phyloP scores from a whole-genome alignment of 2,329 filamentous ascomycete species.

The Aspergillus sp. region DNA sequence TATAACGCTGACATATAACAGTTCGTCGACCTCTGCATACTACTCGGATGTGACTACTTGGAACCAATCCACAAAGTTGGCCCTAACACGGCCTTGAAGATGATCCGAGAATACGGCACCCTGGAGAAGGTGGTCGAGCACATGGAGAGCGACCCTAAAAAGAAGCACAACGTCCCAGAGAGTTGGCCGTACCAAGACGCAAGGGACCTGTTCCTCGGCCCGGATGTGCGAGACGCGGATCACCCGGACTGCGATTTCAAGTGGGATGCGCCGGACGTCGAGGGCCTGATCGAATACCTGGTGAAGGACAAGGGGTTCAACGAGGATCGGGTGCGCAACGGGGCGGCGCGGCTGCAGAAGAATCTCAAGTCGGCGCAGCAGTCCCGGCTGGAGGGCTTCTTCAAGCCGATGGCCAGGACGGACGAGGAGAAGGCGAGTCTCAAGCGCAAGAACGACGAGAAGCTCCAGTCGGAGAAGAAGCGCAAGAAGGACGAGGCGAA shows the following conservation, averaged over 20 bases:
- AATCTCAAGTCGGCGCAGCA: conserved; percentile 87
- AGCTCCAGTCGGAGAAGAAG: conserved; percentile 87
- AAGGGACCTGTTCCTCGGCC: conserved; percentile 80
- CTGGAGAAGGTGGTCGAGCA: conserved; percentile 79
- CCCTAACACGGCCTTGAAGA: conserved; percentile 79
- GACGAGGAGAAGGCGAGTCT: conserved; percentile 72
- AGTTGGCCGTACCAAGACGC: conserved; percentile 95
- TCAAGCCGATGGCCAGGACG: conserved; percentile 84
- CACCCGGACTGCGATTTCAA: conserved; percentile 90
- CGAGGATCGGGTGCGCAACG: conserved; percentile 80
- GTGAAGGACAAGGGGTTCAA: conserved; percentile 95
- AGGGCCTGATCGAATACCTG: conserved; percentile 80
- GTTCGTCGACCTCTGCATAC: conserved; percentile 96
- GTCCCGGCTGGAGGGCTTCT: conserved; percentile 87
- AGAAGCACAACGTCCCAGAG: conserved; percentile 80
- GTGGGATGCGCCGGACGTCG: conserved; percentile 88
- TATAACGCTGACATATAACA: conserved; percentile 29
- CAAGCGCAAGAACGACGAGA: conserved; percentile 91
- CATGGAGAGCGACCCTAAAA: conserved; percentile 65
- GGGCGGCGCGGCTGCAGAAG: conserved; percentile 71
- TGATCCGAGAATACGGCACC: conserved; percentile 84
- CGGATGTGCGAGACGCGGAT: conserved; percentile 76
- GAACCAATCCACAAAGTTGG: conserved; percentile 94
- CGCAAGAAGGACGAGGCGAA: conserved; percentile 90
- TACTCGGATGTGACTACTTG: conserved; percentile 95